Percentiles rank a stretch among this genome's conserved stretches.
Conservation (phyloP, 2,329 filamentous ascomycete species). For the Sclerotinia spermophila region DNA sequence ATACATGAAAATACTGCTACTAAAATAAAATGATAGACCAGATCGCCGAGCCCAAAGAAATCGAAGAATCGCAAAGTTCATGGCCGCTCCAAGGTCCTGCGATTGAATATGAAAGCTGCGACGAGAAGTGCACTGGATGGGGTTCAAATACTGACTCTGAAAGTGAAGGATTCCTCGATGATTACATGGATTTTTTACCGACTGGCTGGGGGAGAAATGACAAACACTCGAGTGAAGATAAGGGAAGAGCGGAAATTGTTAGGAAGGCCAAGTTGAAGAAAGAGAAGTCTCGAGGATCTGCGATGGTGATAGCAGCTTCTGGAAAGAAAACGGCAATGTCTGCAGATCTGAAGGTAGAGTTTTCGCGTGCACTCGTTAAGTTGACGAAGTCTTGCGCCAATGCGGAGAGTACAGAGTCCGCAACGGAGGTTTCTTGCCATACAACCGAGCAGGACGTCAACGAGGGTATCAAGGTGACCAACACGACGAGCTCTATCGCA, state of each 20-base stretch:
- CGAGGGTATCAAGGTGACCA: not conserved
- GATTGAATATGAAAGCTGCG: not conserved
- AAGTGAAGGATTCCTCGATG: not conserved
- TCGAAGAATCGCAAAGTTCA: not conserved
- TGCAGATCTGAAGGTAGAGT: not conserved
- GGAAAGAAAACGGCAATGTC: not conserved
- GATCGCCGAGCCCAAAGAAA: not conserved
- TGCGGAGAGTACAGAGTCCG: not conserved
- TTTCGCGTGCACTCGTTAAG: not conserved
- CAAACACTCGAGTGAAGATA: not conserved
- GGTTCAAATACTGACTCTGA: not conserved
- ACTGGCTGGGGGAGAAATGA: not conserved
- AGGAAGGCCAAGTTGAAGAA: constrained; percentile 4
- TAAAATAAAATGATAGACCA: not conserved
- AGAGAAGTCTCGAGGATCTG: not conserved
- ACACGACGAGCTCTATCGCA: accelerated
- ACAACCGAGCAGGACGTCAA: not conserved
- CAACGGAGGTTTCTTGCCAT: not conserved
- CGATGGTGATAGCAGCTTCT: not conserved
- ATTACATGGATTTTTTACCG: constrained; percentile 6
- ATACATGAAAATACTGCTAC: not conserved
- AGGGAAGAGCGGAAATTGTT: not conserved
- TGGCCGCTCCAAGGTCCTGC: not conserved
- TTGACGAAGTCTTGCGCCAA: not conserved
- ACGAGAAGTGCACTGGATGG: not conserved